Evolutionary conservation across 495 filamentous ascomycete genomes (phyloP).

Genomic region (Venustampulla echinocandica): DNA sequence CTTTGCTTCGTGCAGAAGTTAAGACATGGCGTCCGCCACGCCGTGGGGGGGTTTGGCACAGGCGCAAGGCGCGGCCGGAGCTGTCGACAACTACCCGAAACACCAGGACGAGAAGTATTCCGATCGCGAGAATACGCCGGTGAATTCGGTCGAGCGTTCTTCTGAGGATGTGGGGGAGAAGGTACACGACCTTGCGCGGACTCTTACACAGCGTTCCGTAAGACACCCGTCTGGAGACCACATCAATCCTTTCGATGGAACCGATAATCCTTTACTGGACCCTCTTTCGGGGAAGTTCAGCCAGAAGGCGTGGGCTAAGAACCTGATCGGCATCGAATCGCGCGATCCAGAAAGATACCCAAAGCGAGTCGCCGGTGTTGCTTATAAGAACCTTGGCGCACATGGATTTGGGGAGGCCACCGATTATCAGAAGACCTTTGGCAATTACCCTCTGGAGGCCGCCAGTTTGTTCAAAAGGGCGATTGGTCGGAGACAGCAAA

Average conservation of each 20-base stretch:
- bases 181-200: constrained; percentile 16
- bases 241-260: constrained; percentile 19
- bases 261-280: constrained; percentile 24
- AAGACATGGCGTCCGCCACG: not conserved
- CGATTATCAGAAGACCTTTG: constrained; percentile 72
- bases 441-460: constrained; percentile 53
- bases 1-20: too few relatives aligned
- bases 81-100: not conserved
- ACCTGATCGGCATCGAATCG: constrained; percentile 37
- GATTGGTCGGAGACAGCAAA: constrained; percentile 33
- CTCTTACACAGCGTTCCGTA: constrained; percentile 17
- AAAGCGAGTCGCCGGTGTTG: constrained; percentile 43
- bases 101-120: constrained; percentile 7
- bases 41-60: not conserved
- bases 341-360: constrained; percentile 33
- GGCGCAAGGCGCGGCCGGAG: not conserved
- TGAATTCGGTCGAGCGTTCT: constrained; percentile 3
- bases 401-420: constrained; percentile 69
- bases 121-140: not conserved
- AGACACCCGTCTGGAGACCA: constrained; percentile 10
- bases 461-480: constrained; percentile 36
- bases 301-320: constrained; percentile 45
- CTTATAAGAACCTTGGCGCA: constrained; percentile 51
- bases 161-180: constrained; percentile 12
- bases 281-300: constrained; percentile 45